Evolutionary conservation across 1,139 yeast species (phyloP), one percentile per base, ranked within the genome.

Genomic region (Saccharomyces pastorianus): DNA sequence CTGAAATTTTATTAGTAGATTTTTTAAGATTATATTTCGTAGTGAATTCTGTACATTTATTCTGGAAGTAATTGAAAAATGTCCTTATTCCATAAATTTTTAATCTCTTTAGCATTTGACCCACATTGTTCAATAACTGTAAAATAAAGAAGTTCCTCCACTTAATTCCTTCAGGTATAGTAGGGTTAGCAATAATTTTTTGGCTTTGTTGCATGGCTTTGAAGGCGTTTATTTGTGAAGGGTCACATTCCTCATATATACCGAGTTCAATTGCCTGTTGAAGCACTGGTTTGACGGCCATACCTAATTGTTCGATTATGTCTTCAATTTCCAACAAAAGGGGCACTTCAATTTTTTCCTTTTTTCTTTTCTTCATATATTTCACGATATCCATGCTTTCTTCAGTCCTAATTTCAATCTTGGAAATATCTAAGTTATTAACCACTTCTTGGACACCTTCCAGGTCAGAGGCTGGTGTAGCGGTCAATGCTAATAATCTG

Each of bases 381-480:
- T 78, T 82, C 14, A 76, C 74, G n/a, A 90, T 86, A 67, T 95
- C 98, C 28, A 82, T 76, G 61, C 95, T 85, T 49, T 80, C 81
- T 64, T 95, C 99, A 0, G 96, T 88, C 57, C 98, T 74, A 23
- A 91, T 82, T 67, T 91, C 98, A 46, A 91, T 83, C 54, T 78
- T 79, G 0, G 96, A 84, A 2, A 95, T 86, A 50, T 72, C 72
- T 56, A 95, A 71, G 62, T 88, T 88, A 54, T 81, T 78, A 1
- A 93, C 83, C 38, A 93, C 84, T 53, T 82, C 85, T 67, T 95
- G 98, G 0, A 95, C 95, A 0, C 95, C 90, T 56, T 88, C 96
- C 1, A 89, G 79, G 55, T 86, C 85, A 0, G 95, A 76, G 0
- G 96, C 91, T 0, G 99, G 99, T 0, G 99, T 95, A 0, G 99